A percentile compares a stretch with the other conserved stretches of the same genome.
Evolutionary conservation across 2,329 filamentous ascomycete species (phyloP).

Genomic region (Onygenales sp.): DNA sequence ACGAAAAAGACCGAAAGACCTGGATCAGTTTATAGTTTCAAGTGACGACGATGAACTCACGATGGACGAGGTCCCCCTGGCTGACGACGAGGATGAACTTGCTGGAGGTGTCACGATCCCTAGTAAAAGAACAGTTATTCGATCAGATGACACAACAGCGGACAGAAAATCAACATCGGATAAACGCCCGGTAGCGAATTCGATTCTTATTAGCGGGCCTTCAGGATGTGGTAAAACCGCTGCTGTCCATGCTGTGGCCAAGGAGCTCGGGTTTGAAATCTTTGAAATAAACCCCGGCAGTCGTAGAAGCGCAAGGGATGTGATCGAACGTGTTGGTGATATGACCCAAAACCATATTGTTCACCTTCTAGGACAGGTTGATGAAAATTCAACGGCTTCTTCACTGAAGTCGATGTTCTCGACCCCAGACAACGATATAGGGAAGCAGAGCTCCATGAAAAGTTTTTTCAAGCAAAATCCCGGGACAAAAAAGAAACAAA

Average conservation of each 20-base stretch:
- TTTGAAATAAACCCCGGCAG: constrained; percentile 88
- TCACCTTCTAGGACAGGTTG: constrained; percentile 36
- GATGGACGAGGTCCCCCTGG: constrained; percentile 58
- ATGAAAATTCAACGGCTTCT: constrained; percentile 30
- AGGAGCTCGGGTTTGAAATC: constrained; percentile 83
- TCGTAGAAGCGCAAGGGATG: constrained; percentile 77
- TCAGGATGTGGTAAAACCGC: constrained; percentile 90
- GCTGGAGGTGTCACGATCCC: constrained; percentile 30
- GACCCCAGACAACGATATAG: constrained; percentile 42
- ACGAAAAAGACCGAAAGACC: constrained; percentile 57
- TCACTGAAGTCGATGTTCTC: constrained; percentile 10
- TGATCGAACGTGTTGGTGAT: constrained; percentile 85
- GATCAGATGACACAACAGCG: constrained; percentile 26
- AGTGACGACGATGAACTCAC: constrained; percentile 65
- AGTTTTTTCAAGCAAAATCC: constrained; percentile 59
- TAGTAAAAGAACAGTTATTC: constrained; percentile 31
- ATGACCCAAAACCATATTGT: constrained; percentile 96
- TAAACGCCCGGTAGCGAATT: constrained; percentile 54
- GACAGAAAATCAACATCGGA: constrained; percentile 23
- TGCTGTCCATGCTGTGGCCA: constrained; percentile 81
- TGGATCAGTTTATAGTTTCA: constrained; percentile 71
- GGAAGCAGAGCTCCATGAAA: constrained; percentile 69
- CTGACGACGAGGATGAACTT: constrained; percentile 39
- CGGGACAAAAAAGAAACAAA: constrained; percentile 18
- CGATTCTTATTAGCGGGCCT: constrained; percentile 80